Evolutionary conservation across 768 basidiomycete genomes (phyloP).

Genomic region (Lentinula edodes): DNA sequence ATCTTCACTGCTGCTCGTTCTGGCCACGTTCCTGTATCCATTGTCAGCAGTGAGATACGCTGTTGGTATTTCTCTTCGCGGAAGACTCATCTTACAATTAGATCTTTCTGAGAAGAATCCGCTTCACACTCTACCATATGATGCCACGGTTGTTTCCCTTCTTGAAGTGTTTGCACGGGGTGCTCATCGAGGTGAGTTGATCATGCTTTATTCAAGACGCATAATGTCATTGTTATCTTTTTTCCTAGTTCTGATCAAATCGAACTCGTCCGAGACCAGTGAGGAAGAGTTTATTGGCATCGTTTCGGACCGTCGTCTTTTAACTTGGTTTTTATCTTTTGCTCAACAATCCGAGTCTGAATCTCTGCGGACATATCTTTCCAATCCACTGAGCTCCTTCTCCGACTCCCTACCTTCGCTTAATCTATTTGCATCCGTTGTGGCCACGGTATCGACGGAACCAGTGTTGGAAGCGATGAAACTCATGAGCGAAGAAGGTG

Average conservation of each 20-base stretch:
- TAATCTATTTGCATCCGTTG: conserved; percentile 54
- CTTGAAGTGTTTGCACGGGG: conserved; percentile 66
- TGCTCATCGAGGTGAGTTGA: conserved; percentile 55
- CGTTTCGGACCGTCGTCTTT: conserved; percentile 69
- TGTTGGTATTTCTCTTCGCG: neutral
- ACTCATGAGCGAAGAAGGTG: conserved; percentile 80
- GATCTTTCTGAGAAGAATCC: conserved; percentile 87
- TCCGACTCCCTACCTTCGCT: conserved; percentile 53
- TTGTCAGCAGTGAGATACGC: conserved; percentile 66
- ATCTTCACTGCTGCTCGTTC: conserved; percentile 72
- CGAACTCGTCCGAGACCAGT: conserved; percentile 29
- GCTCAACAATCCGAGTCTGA: conserved; percentile 39
- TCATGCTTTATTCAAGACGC: neutral
- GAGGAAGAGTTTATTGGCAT: conserved; percentile 52
- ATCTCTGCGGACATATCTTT: conserved; percentile 41
- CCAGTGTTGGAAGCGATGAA: conserved; percentile 78
- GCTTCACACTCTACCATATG: conserved; percentile 54
- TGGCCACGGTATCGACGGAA: conserved; percentile 55
- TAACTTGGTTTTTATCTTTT: conserved; percentile 62
- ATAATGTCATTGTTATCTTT: neutral
- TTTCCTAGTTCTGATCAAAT: conserved; percentile 48
- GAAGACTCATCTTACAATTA: conserved; percentile 20
- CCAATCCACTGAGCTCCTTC: conserved; percentile 49
- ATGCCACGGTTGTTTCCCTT: conserved; percentile 58
- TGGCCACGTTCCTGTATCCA: conserved; percentile 66